A percentile compares a stretch with the other conserved stretches of the same genome.
Evolutionary conservation across 2,329 filamentous ascomycete species (phyloP).

Genomic region (Ceratocystiopsis brevicomis): DNA sequence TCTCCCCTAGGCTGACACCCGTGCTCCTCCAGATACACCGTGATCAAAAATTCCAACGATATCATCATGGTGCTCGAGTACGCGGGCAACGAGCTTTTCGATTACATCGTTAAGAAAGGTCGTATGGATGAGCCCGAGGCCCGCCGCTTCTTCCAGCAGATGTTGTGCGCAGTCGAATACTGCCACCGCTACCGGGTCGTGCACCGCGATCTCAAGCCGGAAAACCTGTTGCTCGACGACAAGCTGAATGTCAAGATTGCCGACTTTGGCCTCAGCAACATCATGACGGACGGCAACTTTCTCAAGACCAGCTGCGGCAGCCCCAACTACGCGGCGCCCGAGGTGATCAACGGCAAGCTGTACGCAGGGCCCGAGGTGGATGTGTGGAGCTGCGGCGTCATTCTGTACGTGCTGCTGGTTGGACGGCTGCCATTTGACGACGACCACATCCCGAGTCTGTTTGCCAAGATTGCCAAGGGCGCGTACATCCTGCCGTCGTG

Average conservation of each 20-base stretch:
- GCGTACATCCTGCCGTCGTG: conserved; percentile 86
- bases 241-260: conserved; percentile 98
- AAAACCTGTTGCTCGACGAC: conserved; percentile 88
- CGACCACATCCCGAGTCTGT: conserved; percentile 91
- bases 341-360: conserved; percentile 93
- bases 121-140: conserved; percentile 81
- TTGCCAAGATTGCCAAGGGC: conserved; percentile 92
- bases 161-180: conserved; percentile 96
- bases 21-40: conserved; percentile 50
- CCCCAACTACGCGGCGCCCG: conserved; percentile 92
- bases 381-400: conserved; percentile 93
- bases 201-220: conserved; percentile 89
- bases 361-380: conserved; percentile 96
- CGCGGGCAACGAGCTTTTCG: conserved; percentile 88
- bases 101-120: conserved; percentile 91
- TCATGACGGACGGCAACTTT: conserved; percentile 99
- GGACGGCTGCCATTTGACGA: conserved; percentile 88
- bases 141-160: conserved; percentile 97
- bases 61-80: conserved; percentile 99
- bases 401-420: conserved; percentile 66
- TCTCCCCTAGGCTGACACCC: conserved; percentile 10
- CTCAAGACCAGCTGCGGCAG: conserved; percentile 96
- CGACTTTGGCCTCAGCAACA: conserved; percentile 95
- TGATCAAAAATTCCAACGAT: conserved; percentile 83
- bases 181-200: conserved; percentile 98